These are phyloP conservation scores for Suillus variegatus DNA, from an alignment of 768 basidiomycete species.

Conservation along the genomic window DNA sequence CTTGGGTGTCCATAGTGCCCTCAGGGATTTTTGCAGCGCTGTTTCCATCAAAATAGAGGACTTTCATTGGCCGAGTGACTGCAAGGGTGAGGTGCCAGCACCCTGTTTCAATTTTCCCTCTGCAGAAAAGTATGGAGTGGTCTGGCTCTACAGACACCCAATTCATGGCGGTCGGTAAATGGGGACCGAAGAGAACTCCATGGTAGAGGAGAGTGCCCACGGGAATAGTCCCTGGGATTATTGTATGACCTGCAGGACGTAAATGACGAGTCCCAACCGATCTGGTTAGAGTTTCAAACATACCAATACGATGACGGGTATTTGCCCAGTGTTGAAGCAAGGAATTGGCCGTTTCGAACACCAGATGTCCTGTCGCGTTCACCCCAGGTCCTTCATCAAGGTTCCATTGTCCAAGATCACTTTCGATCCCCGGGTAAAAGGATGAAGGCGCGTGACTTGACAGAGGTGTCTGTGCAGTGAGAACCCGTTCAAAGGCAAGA, in stretches of 20 bases:
- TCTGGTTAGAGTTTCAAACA: not conserved
- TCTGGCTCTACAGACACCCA: constrained; percentile 40
- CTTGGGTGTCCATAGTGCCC: constrained; percentile 36
- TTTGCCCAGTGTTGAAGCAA: constrained; percentile 42
- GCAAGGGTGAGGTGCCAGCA: constrained; percentile 34
- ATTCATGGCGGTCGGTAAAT: constrained; percentile 11
- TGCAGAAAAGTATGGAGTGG: constrained; percentile 38
- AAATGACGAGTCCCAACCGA: not conserved
- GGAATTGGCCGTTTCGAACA: constrained; percentile 36
- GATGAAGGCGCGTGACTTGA: not conserved
- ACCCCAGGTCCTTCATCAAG: constrained; percentile 21
- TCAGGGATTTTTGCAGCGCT: constrained; percentile 30
- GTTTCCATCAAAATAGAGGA: constrained; percentile 36
- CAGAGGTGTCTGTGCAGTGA: not conserved
- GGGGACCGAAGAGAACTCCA: constrained; percentile 19
- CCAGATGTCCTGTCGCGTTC: constrained; percentile 32
- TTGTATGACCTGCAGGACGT: constrained; percentile 24
- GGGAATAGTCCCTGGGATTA: constrained; percentile 36
- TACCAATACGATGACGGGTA: constrained; percentile 37
- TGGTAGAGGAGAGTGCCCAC: constrained; percentile 40
- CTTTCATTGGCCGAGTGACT: constrained; percentile 27
- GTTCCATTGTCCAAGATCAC: constrained; percentile 17
- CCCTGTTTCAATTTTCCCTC: constrained; percentile 1
- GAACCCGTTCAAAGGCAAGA: not conserved
- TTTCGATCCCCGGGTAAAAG: not conserved